These are phyloP conservation scores for Lactarius deliciosus DNA, from an alignment of 768 basidiomycete genomes.

Conservation along the genomic window DNA sequence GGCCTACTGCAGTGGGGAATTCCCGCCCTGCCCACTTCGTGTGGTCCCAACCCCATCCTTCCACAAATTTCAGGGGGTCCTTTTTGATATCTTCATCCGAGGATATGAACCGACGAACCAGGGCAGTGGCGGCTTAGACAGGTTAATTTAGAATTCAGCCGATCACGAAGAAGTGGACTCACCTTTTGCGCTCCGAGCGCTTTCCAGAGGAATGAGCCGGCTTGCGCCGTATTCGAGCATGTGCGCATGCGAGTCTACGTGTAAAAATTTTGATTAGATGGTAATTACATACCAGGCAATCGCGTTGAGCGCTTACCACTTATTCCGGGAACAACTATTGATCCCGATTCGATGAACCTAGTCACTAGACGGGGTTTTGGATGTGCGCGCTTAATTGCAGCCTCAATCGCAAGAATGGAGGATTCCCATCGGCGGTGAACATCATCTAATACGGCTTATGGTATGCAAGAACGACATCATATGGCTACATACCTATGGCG, in stretches of 20 bases:
- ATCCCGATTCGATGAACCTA: constrained; percentile 52
- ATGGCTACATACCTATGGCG: constrained; percentile 48
- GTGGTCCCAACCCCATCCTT: constrained; percentile 92
- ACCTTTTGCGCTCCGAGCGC: constrained; percentile 60
- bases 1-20: constrained; percentile 69
- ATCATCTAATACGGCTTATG: constrained; percentile 39
- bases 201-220: constrained; percentile 61
- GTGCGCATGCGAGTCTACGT: constrained; percentile 75
- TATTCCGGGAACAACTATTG: constrained; percentile 70
- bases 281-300: constrained; percentile 18
- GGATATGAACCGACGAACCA: constrained; percentile 61
- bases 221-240: constrained; percentile 76
- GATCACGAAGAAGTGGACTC: constrained; percentile 7
- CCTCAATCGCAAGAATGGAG: constrained; percentile 29
- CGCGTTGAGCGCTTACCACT: constrained; percentile 49
- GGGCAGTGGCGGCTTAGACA: constrained; percentile 56
- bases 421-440: constrained; percentile 43
- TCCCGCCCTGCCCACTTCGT: constrained; percentile 60
- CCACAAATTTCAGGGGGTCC: constrained; percentile 61
- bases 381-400: constrained; percentile 30
- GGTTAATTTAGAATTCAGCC: constrained; percentile 13
- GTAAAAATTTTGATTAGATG: constrained; percentile 25
- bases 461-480: not conserved
- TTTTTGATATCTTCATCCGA: constrained; percentile 54
- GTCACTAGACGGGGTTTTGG: constrained; percentile 38